Base-by-base conservation (phyloP, 345 rosid species). In the Hypericum perforatum region DNA sequence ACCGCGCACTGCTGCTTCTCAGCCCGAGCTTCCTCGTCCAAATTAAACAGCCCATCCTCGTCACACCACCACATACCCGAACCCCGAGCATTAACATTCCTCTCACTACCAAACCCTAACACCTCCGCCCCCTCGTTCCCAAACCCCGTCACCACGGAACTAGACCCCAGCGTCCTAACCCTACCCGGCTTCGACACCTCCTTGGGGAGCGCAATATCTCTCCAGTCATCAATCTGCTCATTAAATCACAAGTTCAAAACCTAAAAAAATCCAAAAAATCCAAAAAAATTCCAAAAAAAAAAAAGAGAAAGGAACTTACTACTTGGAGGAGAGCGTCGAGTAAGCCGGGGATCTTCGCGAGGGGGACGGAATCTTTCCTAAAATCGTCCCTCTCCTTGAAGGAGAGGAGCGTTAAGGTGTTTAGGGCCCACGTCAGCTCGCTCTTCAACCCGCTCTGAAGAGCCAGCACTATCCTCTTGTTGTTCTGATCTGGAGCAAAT, bases 401-500 rank as follows among this genome's bases (percentile, higher is more conserved):
- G 11, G 97, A 92, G 3, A 92, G 90, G 75, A 92, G 45, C 0
- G 97, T 92, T 45, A 92, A 91, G 40, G 98, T 76, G 52, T 92
- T 85, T 66, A 92, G 62, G 4, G 98, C 97, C 98, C 97, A 92
- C 43, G 76, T 88, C 55, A 92, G 63, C 70, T 92, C 98, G 65
- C 97, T 88, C 83, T 88, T 92, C 41, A 92, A 69, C 16, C 98
- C 97, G 68, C 98, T 85, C 64, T 92, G 98, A 36, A 92, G 83
- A 5, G 98, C 98, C 58, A 92, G 76, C 39, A 92, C 98, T 59
- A 92, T 83, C 68, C 98, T 77, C 72, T 70, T 80, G 41, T 81
- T 79, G 68, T 85, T 88, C 72, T 88, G 98, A 62, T 92, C 98
- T 84, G 70, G n/a, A 54, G 9, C 16, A 40, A 48, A 6, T 11